Conservation (phyloP, 2,329 filamentous ascomycete species). For the Aspergillus fischeri region DNA sequence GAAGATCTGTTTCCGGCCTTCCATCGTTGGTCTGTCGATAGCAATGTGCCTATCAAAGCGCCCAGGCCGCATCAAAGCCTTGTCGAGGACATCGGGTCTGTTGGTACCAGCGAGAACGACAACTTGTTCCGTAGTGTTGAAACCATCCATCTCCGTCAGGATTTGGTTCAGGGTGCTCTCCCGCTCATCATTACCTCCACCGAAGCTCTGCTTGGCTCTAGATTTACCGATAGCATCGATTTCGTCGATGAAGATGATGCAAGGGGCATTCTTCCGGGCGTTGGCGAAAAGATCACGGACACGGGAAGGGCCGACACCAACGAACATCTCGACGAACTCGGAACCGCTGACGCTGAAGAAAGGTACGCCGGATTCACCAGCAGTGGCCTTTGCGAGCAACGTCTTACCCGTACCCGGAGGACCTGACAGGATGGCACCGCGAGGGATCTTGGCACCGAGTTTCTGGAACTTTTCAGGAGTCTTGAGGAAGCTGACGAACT, state of each 20-base stretch:
- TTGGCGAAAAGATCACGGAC: constrained; percentile 93
- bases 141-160: constrained; percentile 97
- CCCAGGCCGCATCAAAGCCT: constrained; percentile 91
- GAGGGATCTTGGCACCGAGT: constrained; percentile 94
- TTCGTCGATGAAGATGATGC: constrained; percentile 99
- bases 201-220: constrained; percentile 74
- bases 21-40: constrained; percentile 95
- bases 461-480: constrained; percentile 88
- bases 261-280: constrained; percentile 91
- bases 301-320: constrained; percentile 93
- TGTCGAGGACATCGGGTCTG: constrained; percentile 88
- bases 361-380: constrained; percentile 91
- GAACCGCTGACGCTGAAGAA: constrained; percentile 99
- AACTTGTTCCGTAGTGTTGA: constrained; percentile 94
- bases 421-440: constrained; percentile 93
- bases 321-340: constrained; percentile 99
- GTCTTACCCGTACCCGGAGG: constrained; percentile 98
- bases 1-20: constrained; percentile 94
- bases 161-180: constrained; percentile 98
- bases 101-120: constrained; percentile 97
- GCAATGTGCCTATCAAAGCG: constrained; percentile 95
- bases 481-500: constrained; percentile 96
- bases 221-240: constrained; percentile 97
- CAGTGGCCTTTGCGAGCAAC: constrained; percentile 91
- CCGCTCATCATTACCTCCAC: constrained; percentile 92